Base-by-base conservation (phyloP, 2,329 filamentous ascomycete genomes). In the Knoxdaviesia capensis region DNA sequence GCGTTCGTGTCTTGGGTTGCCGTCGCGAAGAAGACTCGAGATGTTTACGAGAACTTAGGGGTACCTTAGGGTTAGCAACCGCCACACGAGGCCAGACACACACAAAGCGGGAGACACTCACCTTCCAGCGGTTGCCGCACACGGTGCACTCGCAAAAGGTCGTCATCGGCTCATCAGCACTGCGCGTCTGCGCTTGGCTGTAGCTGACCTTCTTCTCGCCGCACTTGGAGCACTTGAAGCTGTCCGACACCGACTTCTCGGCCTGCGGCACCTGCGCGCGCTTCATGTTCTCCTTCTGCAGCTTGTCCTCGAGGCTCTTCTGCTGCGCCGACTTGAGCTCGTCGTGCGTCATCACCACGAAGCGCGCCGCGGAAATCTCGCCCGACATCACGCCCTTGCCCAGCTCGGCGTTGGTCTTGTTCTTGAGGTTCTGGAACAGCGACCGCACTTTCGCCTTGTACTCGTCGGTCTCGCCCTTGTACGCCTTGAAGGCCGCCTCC, bases 151-250 rank as follows among this genome's bases (percentile, higher is more conserved):
- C 74, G 61, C 77, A 81, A 58, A 81, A 81, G 34, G 77, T 81
- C 47, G 77, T 81, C 77, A 81, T 81, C 50, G 88, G 88, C 63
- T 96, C 90, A 71, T 98, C 90, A 49, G 90, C 90, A 64, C 76
- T 82, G 49, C 90, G 73, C 10, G 90, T 98, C 68, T 98, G 90
- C 5, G 90, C 90, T 63, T 98, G 90, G 40, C 76, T 85, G 62
- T 98, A 98, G 60, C 80, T 86, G 55, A 96, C 90, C 68, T 85
- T 87, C 67, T 82, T 87, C 70, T 93, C 71, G 53, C 82, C 82
- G 63, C 90, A 98, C 60, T 86, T 87, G 54, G 85, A 75, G 63
- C 90, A 98, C 61, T 84, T 79, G 54, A 96, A 69, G 44, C 79
- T 83, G 56, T 81, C 80, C 56, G 79, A 86, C 62, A 94, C 85